phyloP scores from a whole-genome alignment of 345 rosid species.

The Arabis alpina region DNA sequence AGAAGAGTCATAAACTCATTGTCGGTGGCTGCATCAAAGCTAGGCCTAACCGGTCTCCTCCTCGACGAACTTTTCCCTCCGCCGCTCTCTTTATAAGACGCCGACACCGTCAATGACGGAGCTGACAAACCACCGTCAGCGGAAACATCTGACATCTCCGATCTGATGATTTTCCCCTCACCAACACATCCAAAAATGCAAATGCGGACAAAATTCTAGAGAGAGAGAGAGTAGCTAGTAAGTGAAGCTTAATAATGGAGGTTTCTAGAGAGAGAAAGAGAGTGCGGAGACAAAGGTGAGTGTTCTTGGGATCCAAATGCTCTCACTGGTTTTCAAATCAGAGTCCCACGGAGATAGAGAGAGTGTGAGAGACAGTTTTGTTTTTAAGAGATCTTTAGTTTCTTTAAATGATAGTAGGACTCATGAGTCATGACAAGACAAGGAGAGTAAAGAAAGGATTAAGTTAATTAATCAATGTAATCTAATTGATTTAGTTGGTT shows the following conservation, averaged over 20 bases:
- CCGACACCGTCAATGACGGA: slow-evolving; percentile 59
- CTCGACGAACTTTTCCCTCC: slow-evolving; percentile 65
- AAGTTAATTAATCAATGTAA: slow-evolving; percentile 7
- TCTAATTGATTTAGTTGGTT: neutral
- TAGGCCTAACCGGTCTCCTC: slow-evolving; percentile 70
- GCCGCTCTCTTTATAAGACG: slow-evolving; percentile 65
- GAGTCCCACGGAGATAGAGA: slow-evolving; percentile 20
- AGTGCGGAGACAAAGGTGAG: neutral
- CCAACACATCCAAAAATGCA: slow-evolving; percentile 29
- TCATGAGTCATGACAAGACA: slow-evolving; percentile 7
- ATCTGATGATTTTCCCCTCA: slow-evolving; percentile 27
- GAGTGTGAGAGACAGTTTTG: neutral
- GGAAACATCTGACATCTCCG: slow-evolving; percentile 44
- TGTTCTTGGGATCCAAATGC: slow-evolving; percentile 30
- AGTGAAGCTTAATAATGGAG: neutral
- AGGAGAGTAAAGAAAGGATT: slow-evolving; percentile 14
- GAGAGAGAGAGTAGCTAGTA: too few relatives aligned
- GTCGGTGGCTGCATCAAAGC: slow-evolving; percentile 80
- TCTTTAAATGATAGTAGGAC: neutral
- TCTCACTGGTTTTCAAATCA: slow-evolving; percentile 33
- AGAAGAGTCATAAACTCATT: slow-evolving; percentile 86
- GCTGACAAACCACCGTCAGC: slow-evolving; percentile 37
- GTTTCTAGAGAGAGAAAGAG: slow-evolving; percentile 30
- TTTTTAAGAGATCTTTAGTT: slow-evolving; percentile 3
- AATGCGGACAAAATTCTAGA: too few relatives aligned